Base-by-base conservation (phyloP, 1,284 basidiomycete genomes). In the Polyporus tsugae region DNA sequence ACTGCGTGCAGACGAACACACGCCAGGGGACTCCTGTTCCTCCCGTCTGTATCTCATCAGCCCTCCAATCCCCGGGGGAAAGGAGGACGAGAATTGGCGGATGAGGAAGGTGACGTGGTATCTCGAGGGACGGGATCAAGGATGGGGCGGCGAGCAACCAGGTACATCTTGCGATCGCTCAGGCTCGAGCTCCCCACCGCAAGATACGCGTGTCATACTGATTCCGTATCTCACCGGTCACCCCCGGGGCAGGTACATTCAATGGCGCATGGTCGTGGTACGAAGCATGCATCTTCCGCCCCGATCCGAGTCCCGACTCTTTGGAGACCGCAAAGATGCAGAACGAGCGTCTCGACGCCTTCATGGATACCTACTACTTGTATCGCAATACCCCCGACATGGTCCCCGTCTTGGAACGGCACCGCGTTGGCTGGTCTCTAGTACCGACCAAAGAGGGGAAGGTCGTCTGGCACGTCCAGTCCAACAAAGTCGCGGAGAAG, bases 211-310 rank as follows among this genome's bases (percentile, higher is more conserved):
- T 29, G 10, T 60, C 15, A 6, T 29, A 13, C 42, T 19, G 13
- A 35, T 35, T 35, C 33, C 52, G 6, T 4, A 22, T 35, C 15
- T n/a, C 19, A 17, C 19, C 29, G 2, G 29, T 1, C 29, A 29
- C 29, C 29, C 29, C 6, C 15, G 17, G 13, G 29, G 22, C 35
- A 52, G 42, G 49, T n/a, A 55, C 52, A 17, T 29, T 52, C n/a
- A 25, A 39, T 22, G 22, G 63, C 63, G 29, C 61, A 55, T 25
- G n/a, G 39, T 68, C 62, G 19, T 68, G 63, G 66, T 68, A 63
- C 52, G 63, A 64, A 17, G 66, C 63, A 6, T 68, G 66, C 39
- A 68, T 68, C 46, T 36, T 68, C 36, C 63, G 66, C 33, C 66
- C 22, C 22, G 42, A 44, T 7, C 22, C 46, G 2, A 5, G 3